Evolutionary conservation across 2,329 filamentous ascomycete species (phyloP).

Genomic region (Huntiella savannae): DNA sequence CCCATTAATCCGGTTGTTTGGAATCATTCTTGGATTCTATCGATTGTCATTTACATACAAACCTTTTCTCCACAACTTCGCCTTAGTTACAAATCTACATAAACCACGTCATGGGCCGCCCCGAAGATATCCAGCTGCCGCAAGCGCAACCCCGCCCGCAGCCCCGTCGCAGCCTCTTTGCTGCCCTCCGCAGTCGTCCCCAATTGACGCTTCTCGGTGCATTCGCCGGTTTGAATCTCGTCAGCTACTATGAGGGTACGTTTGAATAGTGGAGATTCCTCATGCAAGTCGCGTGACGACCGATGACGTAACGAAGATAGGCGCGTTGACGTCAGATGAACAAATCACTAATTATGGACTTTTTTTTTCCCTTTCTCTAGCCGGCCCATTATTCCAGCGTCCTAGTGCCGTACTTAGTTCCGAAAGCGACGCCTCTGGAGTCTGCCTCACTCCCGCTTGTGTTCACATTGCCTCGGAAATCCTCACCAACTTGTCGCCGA

Average conservation of each 20-base stretch:
- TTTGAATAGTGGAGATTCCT: neutral
- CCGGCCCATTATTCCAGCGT: neutral
- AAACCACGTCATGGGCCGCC: slow-evolving; percentile 3
- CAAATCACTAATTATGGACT: no score
- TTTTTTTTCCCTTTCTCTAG: neutral
- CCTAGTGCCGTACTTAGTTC: neutral
- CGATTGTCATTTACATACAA: no score
- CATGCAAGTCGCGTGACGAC: no score
- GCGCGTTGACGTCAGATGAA: no score
- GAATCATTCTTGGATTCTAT: no score
- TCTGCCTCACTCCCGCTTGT: slow-evolving; percentile 16
- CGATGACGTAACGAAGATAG: no score
- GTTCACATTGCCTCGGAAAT: slow-evolving; percentile 18
- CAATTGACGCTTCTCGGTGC: slow-evolving; percentile 2
- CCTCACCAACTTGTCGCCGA: slow-evolving; percentile 15
- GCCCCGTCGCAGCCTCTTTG: slow-evolving; percentile 3
- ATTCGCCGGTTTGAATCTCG: slow-evolving; percentile 3
- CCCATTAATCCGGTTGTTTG: no score
- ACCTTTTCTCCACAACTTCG: neutral
- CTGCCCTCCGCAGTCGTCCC: slow-evolving; percentile 1
- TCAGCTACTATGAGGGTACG: slow-evolving; percentile 5
- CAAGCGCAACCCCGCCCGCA: neutral
- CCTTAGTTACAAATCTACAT: neutral
- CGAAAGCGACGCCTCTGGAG: slow-evolving; percentile 1
- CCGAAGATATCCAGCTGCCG: slow-evolving; percentile 1